Evolutionary conservation across 495 filamentous ascomycete species (phyloP).

Genomic region (Aspergillus baeticus): DNA sequence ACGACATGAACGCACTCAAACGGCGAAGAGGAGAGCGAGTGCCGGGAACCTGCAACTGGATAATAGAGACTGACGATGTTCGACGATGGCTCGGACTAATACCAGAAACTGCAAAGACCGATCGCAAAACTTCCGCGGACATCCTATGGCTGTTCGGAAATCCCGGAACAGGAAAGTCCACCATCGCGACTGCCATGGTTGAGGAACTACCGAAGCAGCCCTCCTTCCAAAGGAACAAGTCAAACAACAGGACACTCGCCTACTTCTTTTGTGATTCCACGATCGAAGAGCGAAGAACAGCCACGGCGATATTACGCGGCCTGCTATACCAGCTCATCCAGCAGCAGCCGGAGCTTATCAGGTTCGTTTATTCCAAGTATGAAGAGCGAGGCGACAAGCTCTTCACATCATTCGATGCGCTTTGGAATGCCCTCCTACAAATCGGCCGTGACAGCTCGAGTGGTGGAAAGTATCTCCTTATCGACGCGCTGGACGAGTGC

Average conservation of each 20-base stretch:
- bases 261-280: constrained; percentile 34
- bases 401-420: constrained; percentile 28
- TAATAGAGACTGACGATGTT: constrained; percentile 21
- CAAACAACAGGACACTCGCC: constrained; percentile 14
- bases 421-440: constrained; percentile 23
- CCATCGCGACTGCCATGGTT: constrained; percentile 21
- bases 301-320: constrained; percentile 21
- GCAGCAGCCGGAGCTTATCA: constrained; percentile 13
- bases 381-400: constrained; percentile 17
- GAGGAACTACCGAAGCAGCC: constrained; percentile 18
- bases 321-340: constrained; percentile 29
- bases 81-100: constrained; percentile 11
- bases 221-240: constrained; percentile 11
- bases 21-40: constrained; percentile 5
- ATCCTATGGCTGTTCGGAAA: constrained; percentile 25
- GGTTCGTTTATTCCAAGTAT: constrained; percentile 24
- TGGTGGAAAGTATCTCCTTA: constrained; percentile 21
- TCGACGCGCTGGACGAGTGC: constrained; percentile 33
- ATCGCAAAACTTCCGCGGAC: not conserved
- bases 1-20: constrained; percentile 9
- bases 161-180: constrained; percentile 31
- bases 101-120: too few relatives aligned
- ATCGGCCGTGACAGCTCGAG: constrained; percentile 5
- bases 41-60: constrained; percentile 26
- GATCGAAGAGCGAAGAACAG: constrained; percentile 15